Conservation (phyloP, 805 yeast species). For the Saturnispora ahearnii region DNA sequence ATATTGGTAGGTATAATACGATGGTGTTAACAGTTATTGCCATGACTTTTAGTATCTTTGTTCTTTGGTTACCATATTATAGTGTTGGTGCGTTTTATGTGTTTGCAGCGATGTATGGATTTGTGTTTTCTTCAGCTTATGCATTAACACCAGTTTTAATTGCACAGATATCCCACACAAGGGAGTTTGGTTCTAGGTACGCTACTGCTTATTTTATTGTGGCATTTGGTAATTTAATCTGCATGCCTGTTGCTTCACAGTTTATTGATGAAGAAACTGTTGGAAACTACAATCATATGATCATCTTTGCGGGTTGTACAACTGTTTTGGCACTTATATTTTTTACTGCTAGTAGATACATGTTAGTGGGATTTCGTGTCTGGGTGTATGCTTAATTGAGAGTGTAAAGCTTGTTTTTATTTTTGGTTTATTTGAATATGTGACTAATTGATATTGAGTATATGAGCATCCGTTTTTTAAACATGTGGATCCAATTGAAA, state of each 20-base stretch:
- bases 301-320: constrained; percentile 22
- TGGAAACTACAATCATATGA: constrained; percentile 19
- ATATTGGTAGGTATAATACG: constrained; percentile 45
- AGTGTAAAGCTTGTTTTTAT: too few relatives aligned
- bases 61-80: constrained; percentile 53
- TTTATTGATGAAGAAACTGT: constrained; percentile 28
- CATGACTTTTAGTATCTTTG: constrained; percentile 39
- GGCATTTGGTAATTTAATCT: constrained; percentile 38
- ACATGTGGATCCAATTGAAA: neutral
- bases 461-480: neutral
- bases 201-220: constrained; percentile 60
- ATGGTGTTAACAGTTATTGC: constrained; percentile 37
- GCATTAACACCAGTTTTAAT: constrained; percentile 57
- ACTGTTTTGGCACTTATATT: constrained; percentile 16
- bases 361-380: constrained; percentile 16
- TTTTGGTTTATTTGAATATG: neutral
- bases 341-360: constrained; percentile 6
- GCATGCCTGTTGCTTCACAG: constrained; percentile 42
- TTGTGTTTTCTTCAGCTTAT: constrained; percentile 48
- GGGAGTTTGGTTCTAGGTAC: constrained; percentile 57
- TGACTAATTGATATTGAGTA: neutral
- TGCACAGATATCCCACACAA: constrained; percentile 46
- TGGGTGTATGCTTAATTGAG: constrained; percentile 22
- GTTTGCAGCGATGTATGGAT: constrained; percentile 42
- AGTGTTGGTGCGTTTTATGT: constrained; percentile 35